Conservation (phyloP, 805 yeast genomes). For the Ogataea siamensis region DNA sequence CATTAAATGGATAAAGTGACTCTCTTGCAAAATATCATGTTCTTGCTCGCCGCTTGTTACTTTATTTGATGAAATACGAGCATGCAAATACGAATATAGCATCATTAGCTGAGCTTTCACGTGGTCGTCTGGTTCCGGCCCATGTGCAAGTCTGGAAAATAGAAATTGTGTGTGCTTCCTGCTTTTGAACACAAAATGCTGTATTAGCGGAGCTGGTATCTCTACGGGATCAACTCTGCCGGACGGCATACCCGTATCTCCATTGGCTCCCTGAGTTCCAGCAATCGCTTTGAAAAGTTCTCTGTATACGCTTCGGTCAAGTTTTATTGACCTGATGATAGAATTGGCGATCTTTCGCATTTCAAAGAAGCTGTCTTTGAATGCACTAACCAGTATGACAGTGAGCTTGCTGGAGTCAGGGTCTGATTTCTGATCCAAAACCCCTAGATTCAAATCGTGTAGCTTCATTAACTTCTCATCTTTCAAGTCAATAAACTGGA, state of each 20-base stretch:
- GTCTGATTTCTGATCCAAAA: slow-evolving; percentile 12
- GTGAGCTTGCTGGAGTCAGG: slow-evolving; percentile 36
- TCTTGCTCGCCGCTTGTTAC: slow-evolving; percentile 14
- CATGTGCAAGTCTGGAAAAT: slow-evolving; percentile 27
- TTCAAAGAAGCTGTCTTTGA: slow-evolving; percentile 74
- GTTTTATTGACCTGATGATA: slow-evolving; percentile 44
- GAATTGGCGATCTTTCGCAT: slow-evolving; percentile 60
- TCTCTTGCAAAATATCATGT: slow-evolving; percentile 15
- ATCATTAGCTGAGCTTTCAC: slow-evolving; percentile 28
- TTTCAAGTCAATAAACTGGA: slow-evolving; percentile 52
- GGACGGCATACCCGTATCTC: slow-evolving; percentile 28
- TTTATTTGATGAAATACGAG: slow-evolving; percentile 9
- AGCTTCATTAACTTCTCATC: slow-evolving; percentile 31
- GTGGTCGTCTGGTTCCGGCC: slow-evolving; percentile 17
- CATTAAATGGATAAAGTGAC: slow-evolving; percentile 26
- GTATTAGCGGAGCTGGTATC: slow-evolving; percentile 56
- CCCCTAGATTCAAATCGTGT: slow-evolving; percentile 28
- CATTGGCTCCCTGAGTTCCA: slow-evolving; percentile 31
- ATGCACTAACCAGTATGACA: slow-evolving; percentile 57
- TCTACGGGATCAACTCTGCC: slow-evolving; percentile 47
- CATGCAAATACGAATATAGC: slow-evolving; percentile 29
- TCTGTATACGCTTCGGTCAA: slow-evolving; percentile 34
- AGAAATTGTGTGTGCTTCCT: slow-evolving; percentile 64
- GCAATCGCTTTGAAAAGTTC: slow-evolving; percentile 30
- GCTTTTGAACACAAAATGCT: slow-evolving; percentile 81